A percentile compares a stretch with the other conserved stretches of the same genome.
Conservation (phyloP, 2,329 filamentous ascomycete species). For the Fusarium sublunatum region DNA sequence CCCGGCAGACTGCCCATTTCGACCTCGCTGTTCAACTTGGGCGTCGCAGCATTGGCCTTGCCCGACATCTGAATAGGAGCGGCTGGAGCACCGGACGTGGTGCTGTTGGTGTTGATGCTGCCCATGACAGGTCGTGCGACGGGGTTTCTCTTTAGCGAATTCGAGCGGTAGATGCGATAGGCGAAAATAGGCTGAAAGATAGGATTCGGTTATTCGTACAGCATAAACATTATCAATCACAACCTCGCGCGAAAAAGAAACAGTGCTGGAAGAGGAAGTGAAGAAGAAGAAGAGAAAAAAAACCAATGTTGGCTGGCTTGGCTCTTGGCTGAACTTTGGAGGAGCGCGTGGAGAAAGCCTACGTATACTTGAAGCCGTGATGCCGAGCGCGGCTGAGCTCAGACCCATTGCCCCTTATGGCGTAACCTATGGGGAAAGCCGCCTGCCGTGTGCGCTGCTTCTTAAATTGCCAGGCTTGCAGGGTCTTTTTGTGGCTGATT, state of each 20-base stretch:
- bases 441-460: constrained; percentile 19
- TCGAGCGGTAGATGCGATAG: constrained; percentile 1
- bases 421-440: constrained; percentile 36
- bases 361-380: constrained; percentile 46
- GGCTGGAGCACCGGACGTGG: constrained; percentile 52
- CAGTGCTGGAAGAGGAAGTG: constrained; percentile 9
- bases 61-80: constrained; percentile 66
- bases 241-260: constrained; percentile 16
- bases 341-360: constrained; percentile 45
- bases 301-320: constrained; percentile 9
- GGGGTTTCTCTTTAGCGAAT: neutral
- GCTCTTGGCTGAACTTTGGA: constrained; percentile 41
- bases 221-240: constrained; percentile 38
- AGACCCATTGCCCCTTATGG: constrained; percentile 35
- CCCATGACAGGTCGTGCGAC: constrained; percentile 52
- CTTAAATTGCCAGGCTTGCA: constrained; percentile 36
- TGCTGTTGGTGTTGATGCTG: constrained; percentile 52
- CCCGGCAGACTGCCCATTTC: constrained; percentile 64
- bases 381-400: constrained; percentile 47
- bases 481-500: constrained; percentile 44
- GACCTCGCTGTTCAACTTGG: constrained; percentile 68
- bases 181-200: constrained; percentile 16
- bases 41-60: constrained; percentile 64
- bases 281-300: constrained; percentile 14
- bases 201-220: constrained; percentile 30